Base-by-base conservation (phyloP, 345 rosid genomes). In the Triadica sebifera region DNA sequence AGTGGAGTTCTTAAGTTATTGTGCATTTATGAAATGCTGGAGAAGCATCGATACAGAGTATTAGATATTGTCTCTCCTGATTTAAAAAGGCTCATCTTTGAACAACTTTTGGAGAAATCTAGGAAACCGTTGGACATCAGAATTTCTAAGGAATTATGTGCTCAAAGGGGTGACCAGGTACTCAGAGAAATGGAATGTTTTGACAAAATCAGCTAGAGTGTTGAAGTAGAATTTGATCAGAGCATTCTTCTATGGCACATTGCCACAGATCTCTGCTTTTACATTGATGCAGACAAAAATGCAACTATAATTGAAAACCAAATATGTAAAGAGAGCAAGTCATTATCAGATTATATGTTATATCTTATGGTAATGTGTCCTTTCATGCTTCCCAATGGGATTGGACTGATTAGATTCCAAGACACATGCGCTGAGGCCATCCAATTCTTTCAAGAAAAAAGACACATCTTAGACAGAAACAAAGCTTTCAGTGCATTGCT, bases 221-320 rank as follows among this genome's bases (percentile, higher is more conserved):
- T 49, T 22, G 74, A 83, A 24, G 70, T 77, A 0, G 86, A 85
- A 51, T 88, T 81, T 24, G 88, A 88, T 24, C 83, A 84, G 69
- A 85, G 87, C 83, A 58, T 88, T 60, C 87, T 88, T 0, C 63
- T 85, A 11, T 88, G 89, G 91, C 88, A 88, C 61, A 79, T 88
- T 47, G 88, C 91, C 25, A 88, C 88, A 15, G 89, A 82, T 34
- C 81, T 86, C 47, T 82, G 84, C 67, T 81, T 77, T 49, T 6
- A 57, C 37, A 20, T 15, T 15, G 83, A 81, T 58, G 53, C 3
- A 2, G 68, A 49, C 72, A 74, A 6, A 0, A 62, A 56, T 8
- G 50, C 56, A 5, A 67, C 13, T 29, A 3, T 67, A 22, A 47
- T 49, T 24, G 20, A 25, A 22, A 67, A 47, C 70, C 56, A 41